Conservation (phyloP, 371 early-diverging fungal genomes). For the Amoeboradix gromovi region DNA sequence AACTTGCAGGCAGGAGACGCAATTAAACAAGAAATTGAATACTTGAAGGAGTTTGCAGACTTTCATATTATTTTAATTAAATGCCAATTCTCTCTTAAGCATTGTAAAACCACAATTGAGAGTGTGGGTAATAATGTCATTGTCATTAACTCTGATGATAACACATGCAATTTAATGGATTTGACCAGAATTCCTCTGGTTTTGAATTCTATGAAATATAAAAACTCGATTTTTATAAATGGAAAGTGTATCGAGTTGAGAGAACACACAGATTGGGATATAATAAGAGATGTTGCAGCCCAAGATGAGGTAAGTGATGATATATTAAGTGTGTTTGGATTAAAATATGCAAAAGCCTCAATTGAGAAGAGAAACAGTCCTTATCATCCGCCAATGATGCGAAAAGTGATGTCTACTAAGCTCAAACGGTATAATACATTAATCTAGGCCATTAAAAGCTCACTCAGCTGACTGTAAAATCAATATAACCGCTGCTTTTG, state of each 20-base stretch:
- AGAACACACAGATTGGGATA: no score
- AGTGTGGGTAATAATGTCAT: no score
- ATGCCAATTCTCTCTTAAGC: no score
- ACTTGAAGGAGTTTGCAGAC: neutral
- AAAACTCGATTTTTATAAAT: neutral
- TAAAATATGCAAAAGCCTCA: neutral
- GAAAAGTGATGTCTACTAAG: neutral
- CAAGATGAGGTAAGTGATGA: neutral
- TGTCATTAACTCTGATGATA: no score
- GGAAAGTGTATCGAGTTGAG: no score
- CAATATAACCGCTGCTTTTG: slow-evolving; percentile 26
- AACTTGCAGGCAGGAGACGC: neutral
- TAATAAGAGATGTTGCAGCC: neutral
- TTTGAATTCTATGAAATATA: no score
- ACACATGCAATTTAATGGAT: no score
- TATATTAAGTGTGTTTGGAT: neutral
- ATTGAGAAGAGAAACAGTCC: neutral
- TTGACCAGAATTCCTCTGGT: no score
- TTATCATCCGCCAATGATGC: neutral
- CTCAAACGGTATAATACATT: neutral
- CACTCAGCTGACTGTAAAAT: neutral
- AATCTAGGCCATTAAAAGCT: neutral
- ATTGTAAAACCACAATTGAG: no score
- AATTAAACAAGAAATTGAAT: neutral
- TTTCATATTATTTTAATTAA: no score